Evolutionary conservation across 2,329 filamentous ascomycete genomes (phyloP), one percentile per base, ranked within the genome.

Genomic region (Curvularia sp.): DNA sequence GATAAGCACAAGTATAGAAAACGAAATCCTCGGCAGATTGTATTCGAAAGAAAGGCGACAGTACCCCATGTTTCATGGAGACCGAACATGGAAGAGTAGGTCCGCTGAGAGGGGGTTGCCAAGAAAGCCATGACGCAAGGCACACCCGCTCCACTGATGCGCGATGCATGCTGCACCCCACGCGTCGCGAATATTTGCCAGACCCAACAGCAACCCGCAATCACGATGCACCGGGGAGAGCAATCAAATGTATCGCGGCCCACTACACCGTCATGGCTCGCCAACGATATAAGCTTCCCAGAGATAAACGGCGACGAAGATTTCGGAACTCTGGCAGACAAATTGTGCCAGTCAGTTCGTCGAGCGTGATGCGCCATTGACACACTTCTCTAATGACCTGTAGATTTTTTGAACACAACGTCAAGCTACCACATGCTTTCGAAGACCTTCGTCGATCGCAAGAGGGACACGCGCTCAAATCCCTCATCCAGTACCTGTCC

Each of bases 391-490:
- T 74, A 53, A 74, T 49, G 5, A 42, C 13, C n/a, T n/a, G 22
- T 51, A 77, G 76, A 57, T 77, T 73, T 57, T 75, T 78, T 58
- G 80, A 83, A 57, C 84, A 88, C 57, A 85, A 85, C 22, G 82
- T 92, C 55, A 82, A 84, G 51, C 78, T 88, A 46, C 88, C 90
- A 15, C 85, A 86, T 70, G 89, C 86, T 13, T 92, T 92, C 77
- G 90, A 93, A 70, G 89, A 92, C 75, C 81, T 92, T 8, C 83
- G 89, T 48, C 89, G 87, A 5, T 89, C 86, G 1, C 82, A 86
- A 5, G 86, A 87, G 26, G 88, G 88, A 1, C 71, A 69, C 7
- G 61, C 83, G 81, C 61, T 86, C 80, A 65, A 81, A 85, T 69
- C 85, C 80, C 78, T 93, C 54, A 87, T 91, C 48, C 83, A 86